These are phyloP conservation scores for Cyclocybe aegerita DNA, from an alignment of 768 basidiomycete species.

Conservation along the genomic window DNA sequence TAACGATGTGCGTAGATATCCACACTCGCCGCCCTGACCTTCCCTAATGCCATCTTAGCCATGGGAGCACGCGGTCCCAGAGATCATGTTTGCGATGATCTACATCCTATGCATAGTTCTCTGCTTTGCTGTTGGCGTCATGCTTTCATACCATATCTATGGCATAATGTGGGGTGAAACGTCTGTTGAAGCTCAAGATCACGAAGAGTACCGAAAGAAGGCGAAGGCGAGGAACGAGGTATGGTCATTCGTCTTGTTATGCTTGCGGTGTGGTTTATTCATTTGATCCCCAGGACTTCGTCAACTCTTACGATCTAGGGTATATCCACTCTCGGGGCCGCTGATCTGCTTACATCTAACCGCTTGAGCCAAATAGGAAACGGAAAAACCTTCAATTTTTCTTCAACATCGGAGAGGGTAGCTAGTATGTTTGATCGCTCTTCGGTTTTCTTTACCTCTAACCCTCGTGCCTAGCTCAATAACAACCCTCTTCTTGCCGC, in stretches of 20 bases:
- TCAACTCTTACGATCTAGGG: constrained; percentile 93
- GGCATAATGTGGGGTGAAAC: constrained; percentile 78
- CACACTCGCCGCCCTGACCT: not conserved
- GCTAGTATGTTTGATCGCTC: constrained; percentile 89
- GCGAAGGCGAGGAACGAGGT: constrained; percentile 75
- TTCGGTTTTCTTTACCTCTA: too few species aligned
- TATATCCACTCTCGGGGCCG: constrained; percentile 26
- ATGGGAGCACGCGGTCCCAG: constrained; percentile 69
- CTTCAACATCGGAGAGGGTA: constrained; percentile 79
- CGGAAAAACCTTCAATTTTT: constrained; percentile 75
- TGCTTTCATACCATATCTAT: constrained; percentile 75
- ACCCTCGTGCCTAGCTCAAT: constrained; percentile 48
- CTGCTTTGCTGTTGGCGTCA: constrained; percentile 69
- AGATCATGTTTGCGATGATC: constrained; percentile 64
- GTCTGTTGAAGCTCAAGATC: constrained; percentile 87
- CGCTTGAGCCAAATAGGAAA: constrained; percentile 30
- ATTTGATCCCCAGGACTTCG: constrained; percentile 54
- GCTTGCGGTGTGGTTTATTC: not conserved
- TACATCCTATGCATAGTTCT: constrained; percentile 80
- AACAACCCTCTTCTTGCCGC: constrained; percentile 80
- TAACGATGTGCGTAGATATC: constrained; percentile 34
- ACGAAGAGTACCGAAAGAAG: constrained; percentile 69
- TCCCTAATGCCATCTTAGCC: constrained; percentile 10
- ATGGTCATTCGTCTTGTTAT: constrained; percentile 17
- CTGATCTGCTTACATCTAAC: not conserved